These are phyloP conservation scores for Citrullus colocynthis DNA, from an alignment of 306 rosid genomes.

Conservation along the genomic window DNA sequence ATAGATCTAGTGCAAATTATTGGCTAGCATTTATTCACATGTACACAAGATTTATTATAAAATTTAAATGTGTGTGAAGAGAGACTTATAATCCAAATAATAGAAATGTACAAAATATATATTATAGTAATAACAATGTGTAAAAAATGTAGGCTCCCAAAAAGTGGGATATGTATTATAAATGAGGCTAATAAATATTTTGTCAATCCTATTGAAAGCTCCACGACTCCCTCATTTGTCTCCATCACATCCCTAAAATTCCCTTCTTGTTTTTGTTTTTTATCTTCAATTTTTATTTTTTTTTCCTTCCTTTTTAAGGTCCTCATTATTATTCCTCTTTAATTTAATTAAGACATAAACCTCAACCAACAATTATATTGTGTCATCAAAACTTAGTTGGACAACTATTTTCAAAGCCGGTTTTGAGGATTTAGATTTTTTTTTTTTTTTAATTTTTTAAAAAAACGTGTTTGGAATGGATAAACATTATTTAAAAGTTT, in stretches of 20 bases:
- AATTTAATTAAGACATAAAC: not conserved
- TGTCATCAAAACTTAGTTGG: not conserved
- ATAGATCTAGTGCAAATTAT: not conserved
- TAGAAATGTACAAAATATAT: no score
- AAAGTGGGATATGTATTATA: not conserved
- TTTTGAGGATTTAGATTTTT: not conserved
- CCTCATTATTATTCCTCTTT: not conserved
- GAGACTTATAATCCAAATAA: not conserved
- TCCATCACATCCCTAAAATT: not conserved
- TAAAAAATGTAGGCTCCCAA: not conserved
- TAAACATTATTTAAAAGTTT: no score
- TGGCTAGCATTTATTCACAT: not conserved
- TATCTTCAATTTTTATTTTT: not conserved
- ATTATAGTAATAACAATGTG: not conserved
- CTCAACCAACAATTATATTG: not conserved
- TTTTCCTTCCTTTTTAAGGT: not conserved
- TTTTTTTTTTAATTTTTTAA: no score
- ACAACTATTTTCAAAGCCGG: not conserved
- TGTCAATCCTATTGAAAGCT: not conserved
- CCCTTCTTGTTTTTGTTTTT: not conserved
- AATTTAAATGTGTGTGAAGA: not conserved
- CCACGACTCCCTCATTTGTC: not conserved
- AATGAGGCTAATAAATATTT: not conserved
- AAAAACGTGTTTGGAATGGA: no score
- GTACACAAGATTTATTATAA: not conserved